phyloP scores from a whole-genome alignment of 176 grass and related monocot species.

The Dactylis glomerata region DNA sequence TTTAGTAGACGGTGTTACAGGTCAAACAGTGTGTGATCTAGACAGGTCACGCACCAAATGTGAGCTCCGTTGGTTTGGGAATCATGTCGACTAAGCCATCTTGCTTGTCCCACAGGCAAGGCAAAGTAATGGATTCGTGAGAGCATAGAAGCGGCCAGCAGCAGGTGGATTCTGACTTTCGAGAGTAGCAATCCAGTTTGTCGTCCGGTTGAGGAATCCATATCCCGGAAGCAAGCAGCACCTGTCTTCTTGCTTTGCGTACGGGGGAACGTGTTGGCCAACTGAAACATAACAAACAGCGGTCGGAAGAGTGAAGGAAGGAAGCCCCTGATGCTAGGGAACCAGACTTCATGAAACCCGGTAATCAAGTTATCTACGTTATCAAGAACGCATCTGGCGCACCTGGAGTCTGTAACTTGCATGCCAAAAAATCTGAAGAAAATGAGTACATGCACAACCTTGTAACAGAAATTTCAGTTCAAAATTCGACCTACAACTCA shows the following conservation, averaged over 20 bases:
- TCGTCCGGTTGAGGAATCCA: not conserved
- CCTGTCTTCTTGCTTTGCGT: constrained; percentile 11
- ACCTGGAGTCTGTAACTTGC: not conserved
- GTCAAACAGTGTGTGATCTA: not conserved
- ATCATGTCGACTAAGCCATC: not conserved
- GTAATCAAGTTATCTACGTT: not conserved
- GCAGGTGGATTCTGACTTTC: constrained; percentile 14
- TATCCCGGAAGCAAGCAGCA: constrained; percentile 29
- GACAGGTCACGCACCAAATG: not conserved
- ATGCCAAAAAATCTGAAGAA: not conserved
- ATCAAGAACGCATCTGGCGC: not conserved
- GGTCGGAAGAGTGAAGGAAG: not conserved
- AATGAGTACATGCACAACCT: not conserved
- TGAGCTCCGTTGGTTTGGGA: not conserved
- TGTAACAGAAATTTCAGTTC: not conserved
- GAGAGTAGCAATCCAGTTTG: constrained; percentile 16
- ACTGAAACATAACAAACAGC: not conserved
- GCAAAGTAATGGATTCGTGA: constrained; percentile 10
- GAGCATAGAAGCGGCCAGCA: constrained; percentile 31
- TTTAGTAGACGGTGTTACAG: not conserved
- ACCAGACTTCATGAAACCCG: not conserved
- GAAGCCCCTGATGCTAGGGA: not conserved
- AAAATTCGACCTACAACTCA: not conserved
- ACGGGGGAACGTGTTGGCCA: constrained; percentile 6
- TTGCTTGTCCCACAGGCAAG: constrained; percentile 40